Evolutionary conservation across 768 basidiomycete genomes (phyloP), one percentile per base, ranked within the genome.

Genomic region (Clitopilus passeckerianus): DNA sequence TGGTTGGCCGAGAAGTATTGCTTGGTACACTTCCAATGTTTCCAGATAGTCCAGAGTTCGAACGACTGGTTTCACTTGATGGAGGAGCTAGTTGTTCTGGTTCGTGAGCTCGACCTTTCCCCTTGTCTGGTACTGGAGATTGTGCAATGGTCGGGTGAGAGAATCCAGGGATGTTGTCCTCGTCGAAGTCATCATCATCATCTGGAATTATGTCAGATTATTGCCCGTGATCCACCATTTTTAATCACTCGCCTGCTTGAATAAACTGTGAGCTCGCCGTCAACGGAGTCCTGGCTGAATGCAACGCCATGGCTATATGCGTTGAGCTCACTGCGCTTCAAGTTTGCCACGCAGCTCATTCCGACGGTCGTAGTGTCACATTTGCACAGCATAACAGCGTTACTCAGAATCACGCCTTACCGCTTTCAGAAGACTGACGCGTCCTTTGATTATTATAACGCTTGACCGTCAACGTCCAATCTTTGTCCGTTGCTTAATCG

Each of bases 181-280:
- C 92, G 71, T 92, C 86, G 53, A 92, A 69, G 71, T 94, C 91
- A 62, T 91, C 91, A 44, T 92, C 91, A 61, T 90, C 88, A 65
- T 91, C 90, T 72, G 67, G 61, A 72, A 57, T 37, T 16, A 30
- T 8, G 59, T 57, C 37, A 30, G 46, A n/a, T 57, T 33, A 70
- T 44, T 65, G 34, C 6, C 44, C 14, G 22, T 30, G 9, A 10
- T 30, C 10, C 18, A 41, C 1, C 22, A 2, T 12, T 15, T 4
- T 5, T 34, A 23, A 43, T 18, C n/a, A 67, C 71, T 59, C 61
- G 83, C 91, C 91, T 68, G 90, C 87, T 77, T 88, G 89, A 62
- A 93, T 92, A 65, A 90, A 93, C 66, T 86, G 90, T 6, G 89
- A 87, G 57, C 76, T 81, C 15, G 86, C 81, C 14, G 84, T 86